These are phyloP conservation scores for Acidomyces sp. DNA, from an alignment of 495 filamentous ascomycete species.

Conservation along the genomic window DNA sequence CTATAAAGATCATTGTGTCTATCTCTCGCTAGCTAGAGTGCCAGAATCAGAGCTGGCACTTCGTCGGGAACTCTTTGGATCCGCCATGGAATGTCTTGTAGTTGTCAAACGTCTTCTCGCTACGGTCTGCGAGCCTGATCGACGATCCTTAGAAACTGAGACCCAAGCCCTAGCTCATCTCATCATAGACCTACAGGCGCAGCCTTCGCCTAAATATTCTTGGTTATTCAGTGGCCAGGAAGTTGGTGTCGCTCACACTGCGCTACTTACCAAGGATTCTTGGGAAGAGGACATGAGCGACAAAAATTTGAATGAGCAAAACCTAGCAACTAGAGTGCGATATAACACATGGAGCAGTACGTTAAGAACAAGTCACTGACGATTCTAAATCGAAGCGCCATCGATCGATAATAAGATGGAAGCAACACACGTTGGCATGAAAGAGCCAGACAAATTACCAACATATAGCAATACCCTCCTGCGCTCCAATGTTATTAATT, in stretches of 20 bases:
- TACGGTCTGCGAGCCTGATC: constrained; percentile 14
- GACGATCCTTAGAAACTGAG: constrained; percentile 12
- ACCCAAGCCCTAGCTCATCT: constrained; percentile 17
- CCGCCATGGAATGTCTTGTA: constrained; percentile 11
- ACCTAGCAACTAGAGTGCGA: not conserved
- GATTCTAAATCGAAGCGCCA: not conserved
- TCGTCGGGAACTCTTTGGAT: constrained; percentile 12
- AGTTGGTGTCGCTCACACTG: constrained; percentile 15
- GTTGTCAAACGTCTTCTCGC: constrained; percentile 15
- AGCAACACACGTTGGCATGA: too few relatives aligned
- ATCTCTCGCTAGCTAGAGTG: constrained; percentile 5
- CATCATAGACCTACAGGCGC: constrained; percentile 14
- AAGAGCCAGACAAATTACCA: too few relatives aligned
- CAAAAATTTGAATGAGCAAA: not conserved
- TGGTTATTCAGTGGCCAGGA: constrained; percentile 17
- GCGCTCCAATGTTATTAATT: too few relatives aligned
- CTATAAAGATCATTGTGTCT: constrained; percentile 16
- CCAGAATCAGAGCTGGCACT: constrained; percentile 7
- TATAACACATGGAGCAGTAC: constrained; percentile 16
- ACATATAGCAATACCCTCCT: too few relatives aligned
- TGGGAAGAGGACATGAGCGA: constrained; percentile 8
- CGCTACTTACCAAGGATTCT: constrained; percentile 11
- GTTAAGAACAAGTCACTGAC: constrained; percentile 9
- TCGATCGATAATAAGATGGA: not conserved
- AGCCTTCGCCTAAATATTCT: constrained; percentile 12